Evolutionary conservation across 768 basidiomycete species (phyloP), one percentile per base, ranked within the genome.

Genomic region (Boletus rufocinnamomeus): DNA sequence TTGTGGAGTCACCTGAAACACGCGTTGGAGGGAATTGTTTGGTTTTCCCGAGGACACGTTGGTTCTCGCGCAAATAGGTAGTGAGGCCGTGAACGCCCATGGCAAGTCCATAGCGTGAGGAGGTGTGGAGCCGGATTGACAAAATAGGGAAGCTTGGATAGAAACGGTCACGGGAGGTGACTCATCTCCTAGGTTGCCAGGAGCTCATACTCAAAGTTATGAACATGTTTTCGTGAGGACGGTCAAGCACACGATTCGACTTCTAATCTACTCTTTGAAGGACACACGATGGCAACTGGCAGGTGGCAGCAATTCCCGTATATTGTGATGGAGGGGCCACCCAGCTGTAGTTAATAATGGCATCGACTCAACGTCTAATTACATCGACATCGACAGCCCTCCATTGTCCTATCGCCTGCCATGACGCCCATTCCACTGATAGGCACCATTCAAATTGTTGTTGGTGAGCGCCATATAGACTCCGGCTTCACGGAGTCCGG

Each of bases 51-150:
- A 84, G 72, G 17, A 69, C 45, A 35, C 74, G 72, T 37, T 74
- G 73, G 62, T 81, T 73, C 59, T 83, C 80, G 59, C 75, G 79
- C 21, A 83, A 72, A 64, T 80, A 83, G 2, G 79, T 82, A 13
- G 81, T 76, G 34, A 83, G 75, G 21, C 83, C 83, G 63, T 80
- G 78, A 38, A 83, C 77, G 53, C 82, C 82, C 82, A 83, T 83
- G 3, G 16, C 54, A 68, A 64, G 66, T 54, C 57, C 63, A 64
- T 59, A 19, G 8, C 30, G 7, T 50, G 46, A 38, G 41, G 52
- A 44, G 59, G 35, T 28, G 23, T 2, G 21, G 19, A 23, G 25
- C 32, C 14, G 9, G 9, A 34, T 19, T 6, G 28, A 50, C 55
- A 48, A 27, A 62, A 51, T 45, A 54, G 49, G 62, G 49, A 47